Base-by-base conservation (phyloP, 192 early-diverging fungal genomes). In the Coemansia biformis region DNA sequence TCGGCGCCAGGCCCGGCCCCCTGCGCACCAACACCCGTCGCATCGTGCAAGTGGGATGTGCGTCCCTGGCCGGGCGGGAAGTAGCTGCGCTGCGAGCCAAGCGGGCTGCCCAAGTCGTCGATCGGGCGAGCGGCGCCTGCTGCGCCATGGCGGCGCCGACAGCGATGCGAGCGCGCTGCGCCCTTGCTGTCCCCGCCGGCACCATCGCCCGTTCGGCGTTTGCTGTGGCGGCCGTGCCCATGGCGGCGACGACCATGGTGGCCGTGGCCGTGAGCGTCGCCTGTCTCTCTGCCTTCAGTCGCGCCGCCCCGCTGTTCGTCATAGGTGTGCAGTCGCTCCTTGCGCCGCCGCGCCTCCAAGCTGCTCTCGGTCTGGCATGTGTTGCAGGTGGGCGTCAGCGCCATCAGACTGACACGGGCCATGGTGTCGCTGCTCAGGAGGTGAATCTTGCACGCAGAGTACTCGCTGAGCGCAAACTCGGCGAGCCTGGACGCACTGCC, bases 371-470 rank as follows among this genome's bases (percentile, higher is more conserved):
- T 28, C 17, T 50, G 49, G n/a, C 71, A 75, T 11, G 43, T 34
- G 23, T 67, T 64, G 40, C 71, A 75, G 26, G 63, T 64, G 1
- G 71, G 71, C 15, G 71, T 48, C 22, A 75, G 26, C 5, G 71
- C 71, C 71, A 75, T 66, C 29, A 75, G 40, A 12, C 51, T 51
- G 4, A 75, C 71, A 17, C 64, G 64, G 33, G 67, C 71, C 15
- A 52, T 54, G 0, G 64, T 19, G 37, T 63, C 59, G 13, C 46
- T 75, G 51, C 64, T 66, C 15, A 44, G 21, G 29, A 75, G 23
- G 23, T 67, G 55, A 17, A 75, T 67, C 17, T 46, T 52, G 38
- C 54, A 55, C 34, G 59, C 56, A 10, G 71, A 44, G 35, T 75
- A 66, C 48, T 75, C 71, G 43, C 42, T 51, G 30, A 51, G 14